Percentiles rank a stretch among this genome's conserved stretches.
These are phyloP conservation scores for Exophiala calicioides DNA, from an alignment of 2,329 filamentous ascomycete genomes.

Conservation along the genomic window DNA sequence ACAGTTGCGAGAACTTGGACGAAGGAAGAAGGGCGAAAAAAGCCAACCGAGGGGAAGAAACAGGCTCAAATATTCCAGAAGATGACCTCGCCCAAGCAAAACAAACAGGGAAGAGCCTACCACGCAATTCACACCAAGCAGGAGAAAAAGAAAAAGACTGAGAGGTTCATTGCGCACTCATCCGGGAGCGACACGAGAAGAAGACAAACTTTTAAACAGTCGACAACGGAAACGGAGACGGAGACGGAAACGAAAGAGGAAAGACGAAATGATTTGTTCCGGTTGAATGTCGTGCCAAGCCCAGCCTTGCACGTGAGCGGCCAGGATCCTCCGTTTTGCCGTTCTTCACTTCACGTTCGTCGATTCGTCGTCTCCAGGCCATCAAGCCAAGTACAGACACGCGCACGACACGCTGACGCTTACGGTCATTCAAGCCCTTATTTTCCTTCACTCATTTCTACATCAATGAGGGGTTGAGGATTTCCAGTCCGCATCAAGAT, in stretches of 20 bases:
- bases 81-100: background rate
- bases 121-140: no score
- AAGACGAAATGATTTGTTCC: conserved; percentile 3
- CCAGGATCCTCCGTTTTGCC: no score
- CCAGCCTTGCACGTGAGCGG: conserved; percentile 10
- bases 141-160: background rate
- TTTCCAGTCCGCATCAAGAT: conserved; percentile 10
- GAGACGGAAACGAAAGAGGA: no score
- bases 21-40: background rate
- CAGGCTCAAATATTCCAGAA: background rate
- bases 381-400: no score
- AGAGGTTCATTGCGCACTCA: background rate
- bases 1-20: no score
- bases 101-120: background rate
- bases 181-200: background rate
- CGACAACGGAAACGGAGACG: no score
- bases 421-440: no score
- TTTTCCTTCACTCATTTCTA: background rate
- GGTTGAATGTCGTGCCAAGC: background rate
- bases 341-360: no score
- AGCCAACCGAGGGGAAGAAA: background rate
- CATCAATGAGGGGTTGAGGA: background rate
- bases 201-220: background rate
- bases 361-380: no score
- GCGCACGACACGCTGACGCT: no score